phyloP scores from a whole-genome alignment of 805 yeast genomes.

The Starmerella lactis-condensi region DNA sequence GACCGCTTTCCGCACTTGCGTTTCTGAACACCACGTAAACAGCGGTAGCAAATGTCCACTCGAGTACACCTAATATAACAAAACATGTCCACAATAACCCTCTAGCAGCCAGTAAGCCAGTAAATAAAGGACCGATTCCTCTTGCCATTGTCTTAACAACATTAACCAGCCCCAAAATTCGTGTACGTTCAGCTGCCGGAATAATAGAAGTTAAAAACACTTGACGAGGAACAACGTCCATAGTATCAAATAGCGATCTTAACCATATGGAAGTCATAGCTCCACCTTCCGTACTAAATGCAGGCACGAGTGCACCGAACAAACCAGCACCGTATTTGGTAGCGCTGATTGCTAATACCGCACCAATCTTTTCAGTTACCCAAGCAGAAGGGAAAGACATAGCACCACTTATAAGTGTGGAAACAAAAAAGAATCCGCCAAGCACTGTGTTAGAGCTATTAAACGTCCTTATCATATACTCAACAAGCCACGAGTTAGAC shows the following conservation, averaged over 20 bases:
- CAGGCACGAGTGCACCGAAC: constrained; percentile 38
- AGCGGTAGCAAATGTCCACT: constrained; percentile 17
- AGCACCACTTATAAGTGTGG: constrained; percentile 35
- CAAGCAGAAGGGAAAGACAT: constrained; percentile 42
- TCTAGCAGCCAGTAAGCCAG: constrained; percentile 50
- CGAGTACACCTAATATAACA: constrained; percentile 22
- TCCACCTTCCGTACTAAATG: constrained; percentile 24
- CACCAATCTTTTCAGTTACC: constrained; percentile 51
- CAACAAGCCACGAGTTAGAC: constrained; percentile 77
- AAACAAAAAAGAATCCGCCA: constrained; percentile 28
- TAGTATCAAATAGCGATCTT: constrained; percentile 48
- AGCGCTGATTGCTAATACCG: constrained; percentile 52
- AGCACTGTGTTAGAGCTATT: constrained; percentile 37
- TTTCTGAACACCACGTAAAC: constrained; percentile 7
- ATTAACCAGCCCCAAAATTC: constrained; percentile 70
- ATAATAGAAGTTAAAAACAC: constrained; percentile 54
- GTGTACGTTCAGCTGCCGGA: constrained; percentile 43
- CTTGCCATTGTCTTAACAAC: constrained; percentile 73
- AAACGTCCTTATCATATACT: constrained; percentile 48
- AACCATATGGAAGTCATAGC: constrained; percentile 37
- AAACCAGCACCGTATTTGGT: constrained; percentile 67
- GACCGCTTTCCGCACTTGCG: constrained; percentile 4
- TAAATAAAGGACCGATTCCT: constrained; percentile 60
- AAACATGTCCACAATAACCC: constrained; percentile 20
- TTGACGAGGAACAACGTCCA: constrained; percentile 90